These are phyloP conservation scores for Trichosphaerium sp. DNA, from an alignment of 78 protist species.

Conservation along the genomic window DNA sequence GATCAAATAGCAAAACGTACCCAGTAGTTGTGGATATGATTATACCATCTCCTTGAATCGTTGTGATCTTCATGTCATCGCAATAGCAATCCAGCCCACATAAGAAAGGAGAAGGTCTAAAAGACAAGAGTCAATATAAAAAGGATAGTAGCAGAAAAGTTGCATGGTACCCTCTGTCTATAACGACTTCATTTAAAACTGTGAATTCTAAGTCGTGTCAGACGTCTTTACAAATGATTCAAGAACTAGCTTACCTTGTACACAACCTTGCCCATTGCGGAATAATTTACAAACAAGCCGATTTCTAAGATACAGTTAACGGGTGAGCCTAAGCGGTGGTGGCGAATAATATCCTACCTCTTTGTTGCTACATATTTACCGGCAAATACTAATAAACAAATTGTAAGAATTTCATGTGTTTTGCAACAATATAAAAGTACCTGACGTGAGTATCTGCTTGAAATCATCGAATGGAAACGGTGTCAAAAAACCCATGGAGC, in stretches of 20 bases:
- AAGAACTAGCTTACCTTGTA: too few relatives aligned
- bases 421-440: too few relatives aligned
- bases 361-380: conserved; percentile 41
- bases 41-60: conserved; percentile 77
- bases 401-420: conserved; percentile 21
- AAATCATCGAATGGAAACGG: conserved; percentile 41
- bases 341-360: conserved; percentile 9
- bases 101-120: conserved; percentile 58
- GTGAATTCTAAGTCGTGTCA: neutral
- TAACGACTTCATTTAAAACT: conserved; percentile 47
- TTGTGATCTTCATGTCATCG: conserved; percentile 57
- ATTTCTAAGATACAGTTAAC: neutral
- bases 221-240: too few relatives aligned
- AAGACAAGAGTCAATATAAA: too few relatives aligned
- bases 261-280: too few relatives aligned
- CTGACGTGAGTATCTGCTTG: too few relatives aligned
- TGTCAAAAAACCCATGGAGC: conserved; percentile 77
- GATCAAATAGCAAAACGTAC: neutral
- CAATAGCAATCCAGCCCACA: conserved; percentile 53
- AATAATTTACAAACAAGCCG: too few relatives aligned
- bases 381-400: conserved; percentile 28
- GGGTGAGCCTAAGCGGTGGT: neutral
- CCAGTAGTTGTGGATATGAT: conserved; percentile 28
- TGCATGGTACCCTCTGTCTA: conserved; percentile 50
- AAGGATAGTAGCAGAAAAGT: too few relatives aligned